Evolutionary conservation across 2,329 filamentous ascomycete genomes (phyloP).

Genomic region (Penicillium sp.): DNA sequence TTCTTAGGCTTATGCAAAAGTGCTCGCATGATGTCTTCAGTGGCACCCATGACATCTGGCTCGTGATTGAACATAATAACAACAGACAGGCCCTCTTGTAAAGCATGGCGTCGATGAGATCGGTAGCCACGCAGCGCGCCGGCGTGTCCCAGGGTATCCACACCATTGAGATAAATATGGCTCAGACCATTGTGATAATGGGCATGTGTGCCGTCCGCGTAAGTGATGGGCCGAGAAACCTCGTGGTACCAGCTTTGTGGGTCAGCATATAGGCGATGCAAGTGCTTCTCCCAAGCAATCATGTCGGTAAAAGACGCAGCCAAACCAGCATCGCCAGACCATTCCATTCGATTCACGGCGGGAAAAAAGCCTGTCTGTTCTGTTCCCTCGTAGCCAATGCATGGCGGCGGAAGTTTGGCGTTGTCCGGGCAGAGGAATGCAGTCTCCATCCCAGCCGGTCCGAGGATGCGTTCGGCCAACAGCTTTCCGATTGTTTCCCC

Average conservation of each 20-base stretch:
- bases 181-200: constrained; percentile 37
- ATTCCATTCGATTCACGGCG: constrained; percentile 42
- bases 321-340: constrained; percentile 45
- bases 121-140: constrained; percentile 43
- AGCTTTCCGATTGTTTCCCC: constrained; percentile 33
- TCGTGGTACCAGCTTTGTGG: constrained; percentile 32
- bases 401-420: constrained; percentile 33
- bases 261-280: constrained; percentile 31
- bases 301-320: constrained; percentile 45
- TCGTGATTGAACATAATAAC: constrained; percentile 43
- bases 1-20: constrained; percentile 23
- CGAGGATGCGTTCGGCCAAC: constrained; percentile 36
- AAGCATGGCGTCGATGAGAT: constrained; percentile 32
- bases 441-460: constrained; percentile 41
- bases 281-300: constrained; percentile 43
- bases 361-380: constrained; percentile 34
- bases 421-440: constrained; percentile 38
- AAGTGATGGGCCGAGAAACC: constrained; percentile 26
- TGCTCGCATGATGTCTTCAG: constrained; percentile 29
- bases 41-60: constrained; percentile 22
- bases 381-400: constrained; percentile 43
- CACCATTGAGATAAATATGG: constrained; percentile 23
- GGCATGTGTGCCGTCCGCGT: constrained; percentile 32
- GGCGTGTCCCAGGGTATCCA: constrained; percentile 34
- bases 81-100: constrained; percentile 34